Base-by-base conservation (phyloP, 345 rosid species). In the Gossypium bickii region DNA sequence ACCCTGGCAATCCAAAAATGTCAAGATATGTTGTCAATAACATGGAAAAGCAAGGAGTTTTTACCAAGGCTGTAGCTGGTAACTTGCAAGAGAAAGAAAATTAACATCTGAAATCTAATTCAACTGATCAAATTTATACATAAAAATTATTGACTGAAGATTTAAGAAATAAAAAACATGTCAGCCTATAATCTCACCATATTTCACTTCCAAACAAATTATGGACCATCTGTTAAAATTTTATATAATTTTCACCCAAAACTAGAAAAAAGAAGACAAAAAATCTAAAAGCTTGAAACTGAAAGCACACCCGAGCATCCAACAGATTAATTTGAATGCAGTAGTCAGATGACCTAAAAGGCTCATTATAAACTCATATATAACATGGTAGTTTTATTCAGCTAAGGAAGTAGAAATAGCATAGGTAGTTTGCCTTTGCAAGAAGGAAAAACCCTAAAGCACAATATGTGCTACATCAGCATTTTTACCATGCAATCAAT, bases 1-100 rank as follows among this genome's bases (percentile, higher is more conserved):
- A 77, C 99, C 99, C 98, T 95, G 95, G 82, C 75, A 88, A 62
- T 75, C 78, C 81, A 77, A 51, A 80, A 47, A 82, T 67, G 76
- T 49, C 29, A 5, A 52, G 52, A 67, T 29, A 29, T 75, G 48
- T 62, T 41, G 78, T 63, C 58, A 44, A 68, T 44, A 70, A 53
- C 20, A 56, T 44, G 10, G 25, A 49, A 78, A 70, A 29, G 55
- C 20, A 75, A 64, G 18, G 51, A 47, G 10, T 38, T 59, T 43
- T 38, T 70, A 49, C 48, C n/a, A 69, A 74, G 47, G 12, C 16
- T 56, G 67, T 47, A 15, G 55, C 22, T 44, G 51, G 65, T 52
- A 59, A 51, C 9, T 7, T 27, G 60, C 60, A 69, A 17, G 27
- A 38, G 65, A 72, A 72, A 58, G 16, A 8, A 58, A 18, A 15